Percentiles rank a stretch among this genome's conserved stretches.
These are phyloP conservation scores for Oryza rufipogon DNA, from an alignment of 176 grass and related monocot species.

Conservation along the genomic window DNA sequence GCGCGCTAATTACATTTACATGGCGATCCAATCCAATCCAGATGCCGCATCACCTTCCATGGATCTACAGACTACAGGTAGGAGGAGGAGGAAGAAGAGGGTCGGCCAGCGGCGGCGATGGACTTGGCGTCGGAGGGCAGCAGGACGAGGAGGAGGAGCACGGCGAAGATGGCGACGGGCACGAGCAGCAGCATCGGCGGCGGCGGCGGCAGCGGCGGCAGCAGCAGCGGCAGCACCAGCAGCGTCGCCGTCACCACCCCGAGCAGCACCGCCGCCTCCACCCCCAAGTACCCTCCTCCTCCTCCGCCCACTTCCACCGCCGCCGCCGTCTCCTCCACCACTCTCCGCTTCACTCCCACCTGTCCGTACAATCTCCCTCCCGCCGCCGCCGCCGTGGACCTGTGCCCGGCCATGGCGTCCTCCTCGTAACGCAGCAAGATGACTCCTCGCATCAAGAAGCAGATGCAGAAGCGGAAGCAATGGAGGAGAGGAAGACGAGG, in stretches of 20 bases:
- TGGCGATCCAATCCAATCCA: neutral
- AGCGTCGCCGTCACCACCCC: conserved; percentile 48
- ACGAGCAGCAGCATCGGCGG: conserved; percentile 43
- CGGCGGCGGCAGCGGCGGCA: conserved; percentile 48
- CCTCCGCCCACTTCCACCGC: neutral
- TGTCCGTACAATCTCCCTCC: neutral
- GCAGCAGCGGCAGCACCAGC: conserved; percentile 46
- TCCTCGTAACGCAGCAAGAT: neutral
- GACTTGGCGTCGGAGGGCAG: conserved; percentile 43
- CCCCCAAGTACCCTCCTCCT: conserved; percentile 10
- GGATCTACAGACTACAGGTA: neutral
- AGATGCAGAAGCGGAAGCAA: too few species aligned
- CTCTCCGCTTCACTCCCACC: neutral
- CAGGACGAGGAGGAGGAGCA: conserved; percentile 36
- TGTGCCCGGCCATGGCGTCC: conserved; percentile 12
- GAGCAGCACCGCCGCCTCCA: conserved; percentile 43
- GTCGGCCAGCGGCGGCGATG: neutral
- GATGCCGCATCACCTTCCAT: neutral
- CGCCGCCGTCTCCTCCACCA: neutral
- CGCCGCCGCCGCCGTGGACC: neutral
- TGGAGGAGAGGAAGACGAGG: neutral
- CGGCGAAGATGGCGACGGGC: conserved; percentile 53
- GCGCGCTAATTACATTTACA: neutral
- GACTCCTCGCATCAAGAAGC: conserved; percentile 27
- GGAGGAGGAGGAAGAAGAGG: neutral